Base-by-base conservation (phyloP, 108 stramenopile genomes). In the Tribonema minus region DNA sequence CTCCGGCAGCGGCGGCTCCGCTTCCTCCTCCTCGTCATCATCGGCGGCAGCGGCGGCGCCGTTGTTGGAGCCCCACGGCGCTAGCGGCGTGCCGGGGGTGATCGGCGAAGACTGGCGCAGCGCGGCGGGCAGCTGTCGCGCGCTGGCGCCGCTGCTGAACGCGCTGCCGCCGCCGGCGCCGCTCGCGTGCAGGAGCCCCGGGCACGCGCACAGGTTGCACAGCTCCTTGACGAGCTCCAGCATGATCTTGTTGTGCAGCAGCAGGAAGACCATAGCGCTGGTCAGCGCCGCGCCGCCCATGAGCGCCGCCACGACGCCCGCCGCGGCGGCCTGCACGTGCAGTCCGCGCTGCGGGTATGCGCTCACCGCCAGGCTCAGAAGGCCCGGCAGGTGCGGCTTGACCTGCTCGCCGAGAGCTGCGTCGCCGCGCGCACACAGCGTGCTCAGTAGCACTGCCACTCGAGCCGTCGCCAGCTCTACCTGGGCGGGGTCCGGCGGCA, bases 211-310 rank as follows among this genome's bases (percentile, higher is more conserved):
- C 36, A 96, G 76, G 64, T 96, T 93, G 68, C 92, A 91, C 75
- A 96, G 76, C 81, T 96, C 95, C 72, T 93, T 93, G 28, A 93
- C 92, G 89, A 96, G 92, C 82, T 94, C 92, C 60, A 92, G 78
- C 74, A 96, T 92, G 88, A 75, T 64, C 74, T 75, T 75, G 65
- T 75, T 70, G 54, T 96, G 93, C 71, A 94, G 93, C 12, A 96
- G 80, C 70, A 93, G 94, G 90, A 89, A 93, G 3, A 94, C 92
- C 71, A 96, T 81, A 59, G 89, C 90, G 27, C 89, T 85, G 26
- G 90, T 89, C 12, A 94, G 86, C 64, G 92, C 93, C n/a, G n/a
- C n/a, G 61, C 85, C 64, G 62, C 87, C 81, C 46, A 90, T 83
- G 66, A 96, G 90, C 40, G 93, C 89, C 65, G 89, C 82, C 59